Percentiles rank a stretch among this genome's conserved stretches.
Evolutionary conservation across 345 rosid genomes (phyloP).

Genomic region (Populus euphratica): DNA sequence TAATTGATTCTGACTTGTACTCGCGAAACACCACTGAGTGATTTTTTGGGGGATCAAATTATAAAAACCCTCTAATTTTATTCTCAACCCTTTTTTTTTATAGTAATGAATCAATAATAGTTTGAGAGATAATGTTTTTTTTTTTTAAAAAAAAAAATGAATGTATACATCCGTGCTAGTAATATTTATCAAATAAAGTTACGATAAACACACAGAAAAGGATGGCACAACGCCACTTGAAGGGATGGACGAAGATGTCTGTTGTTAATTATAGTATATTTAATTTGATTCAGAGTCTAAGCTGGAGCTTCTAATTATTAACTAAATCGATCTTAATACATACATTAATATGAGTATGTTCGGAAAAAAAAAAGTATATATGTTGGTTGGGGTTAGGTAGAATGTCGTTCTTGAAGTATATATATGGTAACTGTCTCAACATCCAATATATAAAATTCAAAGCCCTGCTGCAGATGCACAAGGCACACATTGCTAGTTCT

Average conservation of each 20-base stretch:
- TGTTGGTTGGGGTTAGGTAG: background rate
- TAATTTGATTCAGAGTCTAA: background rate
- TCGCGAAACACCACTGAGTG: background rate
- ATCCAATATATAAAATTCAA: background rate
- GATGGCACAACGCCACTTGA: background rate
- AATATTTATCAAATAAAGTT: background rate
- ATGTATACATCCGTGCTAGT: background rate
- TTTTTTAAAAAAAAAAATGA: too few species aligned
- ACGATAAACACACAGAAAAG: background rate
- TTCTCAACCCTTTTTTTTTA: too few species aligned
- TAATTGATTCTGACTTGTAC: background rate
- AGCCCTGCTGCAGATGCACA: background rate
- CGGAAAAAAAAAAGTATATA: background rate
- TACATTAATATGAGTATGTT: background rate
- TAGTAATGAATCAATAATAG: background rate
- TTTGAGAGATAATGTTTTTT: background rate
- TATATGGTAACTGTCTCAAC: conserved; percentile 11
- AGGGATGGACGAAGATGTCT: background rate
- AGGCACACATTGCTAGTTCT: background rate
- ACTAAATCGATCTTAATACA: background rate
- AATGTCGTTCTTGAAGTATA: conserved; percentile 3
- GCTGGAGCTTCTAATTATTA: background rate
- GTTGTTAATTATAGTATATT: background rate
- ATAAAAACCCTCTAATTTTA: too few species aligned
- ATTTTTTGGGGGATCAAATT: too few species aligned